Evolutionary conservation across 164 flowering plant genomes (phyloP), one percentile per base, ranked within the genome.

Genomic region (Aristolochia contorta): DNA sequence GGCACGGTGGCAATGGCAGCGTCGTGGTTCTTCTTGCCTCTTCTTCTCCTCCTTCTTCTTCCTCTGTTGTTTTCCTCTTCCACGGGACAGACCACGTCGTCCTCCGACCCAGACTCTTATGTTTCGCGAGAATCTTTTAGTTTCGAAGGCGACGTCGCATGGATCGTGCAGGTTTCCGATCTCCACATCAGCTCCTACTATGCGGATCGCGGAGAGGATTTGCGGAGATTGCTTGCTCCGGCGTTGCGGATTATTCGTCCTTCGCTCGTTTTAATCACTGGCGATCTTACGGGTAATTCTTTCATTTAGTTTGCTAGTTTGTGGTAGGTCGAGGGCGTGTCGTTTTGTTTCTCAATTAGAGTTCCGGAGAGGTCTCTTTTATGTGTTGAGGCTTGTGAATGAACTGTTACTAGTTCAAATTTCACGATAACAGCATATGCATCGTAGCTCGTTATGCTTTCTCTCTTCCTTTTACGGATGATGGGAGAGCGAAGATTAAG

Each of bases 131-230:
- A 66, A 54, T 21, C 23, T 15, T 27, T 66, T 47, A 13, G n/a
- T 18, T 46, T 66, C 30, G 65, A 65, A 12, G 63, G 68, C 6
- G 69, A 66, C 47, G 69, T 66, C 22, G 58, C 60, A 18, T 66
- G 69, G 69, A 47, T 60, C 49, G 64, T 66, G 16, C 69, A 66
- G 32, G 19, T 66, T 12, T 60, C 69, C 22, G 69, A 66, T 66
- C 53, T 66, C 20, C 69, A 66, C 41, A 21, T 66, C 52, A 66
- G 69, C 64, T 47, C 64, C 32, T 66, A 54, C 60, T 47, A 66
- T 47, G 54, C 59, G 24, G 64, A 66, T n/a, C 59, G 69, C 12
- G 64, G 57, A 13, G 54, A 54, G 4, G 65, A 60, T 30, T 21
- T 66, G 24, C 60, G 56, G 69, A 47, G 60, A 16, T n/a, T 66